Evolutionary conservation across 2,329 filamentous ascomycete species (phyloP).

Genomic region (Fusarium heterosporum): DNA sequence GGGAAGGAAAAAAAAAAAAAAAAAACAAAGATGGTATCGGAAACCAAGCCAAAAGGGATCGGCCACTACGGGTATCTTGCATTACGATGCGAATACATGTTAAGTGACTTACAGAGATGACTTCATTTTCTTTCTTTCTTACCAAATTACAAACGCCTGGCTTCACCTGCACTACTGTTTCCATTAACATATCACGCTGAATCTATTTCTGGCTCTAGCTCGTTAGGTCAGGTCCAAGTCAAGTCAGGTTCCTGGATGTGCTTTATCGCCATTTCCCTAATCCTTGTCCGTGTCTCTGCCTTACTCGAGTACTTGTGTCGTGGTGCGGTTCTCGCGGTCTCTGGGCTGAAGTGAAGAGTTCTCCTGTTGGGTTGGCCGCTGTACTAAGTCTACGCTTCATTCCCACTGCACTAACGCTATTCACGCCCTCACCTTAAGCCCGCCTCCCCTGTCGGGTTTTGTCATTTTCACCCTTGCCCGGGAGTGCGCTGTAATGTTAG

Average conservation of each 20-base stretch:
- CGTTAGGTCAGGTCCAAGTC: neutral
- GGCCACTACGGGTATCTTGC: neutral
- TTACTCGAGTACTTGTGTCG: conserved; percentile 5
- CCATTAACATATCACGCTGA: conserved; percentile 16
- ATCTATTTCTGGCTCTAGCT: conserved; percentile 43
- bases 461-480: conserved; percentile 17
- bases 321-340: conserved; percentile 22
- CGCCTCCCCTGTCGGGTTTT: conserved; percentile 23
- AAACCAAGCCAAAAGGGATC: conserved; percentile 19
- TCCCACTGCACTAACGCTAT: conserved; percentile 28
- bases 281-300: conserved; percentile 32
- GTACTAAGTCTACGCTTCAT: conserved; percentile 29
- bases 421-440: conserved; percentile 30
- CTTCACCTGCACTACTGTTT: conserved; percentile 31
- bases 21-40: conserved; percentile 13
- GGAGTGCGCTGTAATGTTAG: conserved; percentile 35
- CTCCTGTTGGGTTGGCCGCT: conserved; percentile 41
- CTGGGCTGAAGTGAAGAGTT: conserved; percentile 38
- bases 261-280: conserved; percentile 28
- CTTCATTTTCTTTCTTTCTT: conserved; percentile 32
- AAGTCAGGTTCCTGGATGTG: conserved; percentile 18
- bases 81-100: neutral
- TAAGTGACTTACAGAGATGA: neutral
- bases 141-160: conserved; percentile 14
- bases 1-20: conserved; percentile 18